Base-by-base conservation (phyloP, 73 alveolate genomes). In the Stentor coeruleus region DNA sequence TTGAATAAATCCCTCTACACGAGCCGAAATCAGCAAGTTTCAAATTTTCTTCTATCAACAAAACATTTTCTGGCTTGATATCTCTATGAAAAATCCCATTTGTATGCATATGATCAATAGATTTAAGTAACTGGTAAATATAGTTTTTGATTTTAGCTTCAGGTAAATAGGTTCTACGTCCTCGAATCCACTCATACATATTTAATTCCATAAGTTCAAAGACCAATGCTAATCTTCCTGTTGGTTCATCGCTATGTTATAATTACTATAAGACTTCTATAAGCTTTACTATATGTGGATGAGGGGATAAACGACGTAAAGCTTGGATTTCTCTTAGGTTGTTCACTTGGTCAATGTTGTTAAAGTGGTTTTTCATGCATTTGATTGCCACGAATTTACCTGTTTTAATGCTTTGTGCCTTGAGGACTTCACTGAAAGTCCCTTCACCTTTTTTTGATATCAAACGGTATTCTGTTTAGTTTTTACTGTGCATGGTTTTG, bases 151-250 rank as follows among this genome's bases (percentile, higher is more conserved):
- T 40, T 75, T 75, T 75, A 26, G 26, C 20, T 39, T 75, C 83
- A 38, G 41, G 41, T n/a, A 35, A 38, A 75, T 15, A 38, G 84
- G 6, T 37, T 2, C 33, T 75, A 33, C 77, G 6, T 0, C 95
- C 97, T 83, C 93, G 89, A 74, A 95, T 93, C 31, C 96, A 95
- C 58, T 95, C 99, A 83, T 94, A 96, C 87, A 96, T 77, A 87
- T 96, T 96, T 93, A 84, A 84, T 72, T 97, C 99, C 99, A 97
- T 97, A 80, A 97, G 86, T 82, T 97, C 99, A 83, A 97, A 97
- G 3, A 97, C 99, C 38, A 97, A 80, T 20, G 99, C 99, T 28
- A 97, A 90, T 81, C 98, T 83, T 20, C 99, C 98, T 3, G 99
- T 95, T 3, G 98, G 97, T 81, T 96, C 98, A 82, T 96, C 99